Evolutionary conservation across 805 yeast species (phyloP).

Genomic region (Wickerhamiella brachini): DNA sequence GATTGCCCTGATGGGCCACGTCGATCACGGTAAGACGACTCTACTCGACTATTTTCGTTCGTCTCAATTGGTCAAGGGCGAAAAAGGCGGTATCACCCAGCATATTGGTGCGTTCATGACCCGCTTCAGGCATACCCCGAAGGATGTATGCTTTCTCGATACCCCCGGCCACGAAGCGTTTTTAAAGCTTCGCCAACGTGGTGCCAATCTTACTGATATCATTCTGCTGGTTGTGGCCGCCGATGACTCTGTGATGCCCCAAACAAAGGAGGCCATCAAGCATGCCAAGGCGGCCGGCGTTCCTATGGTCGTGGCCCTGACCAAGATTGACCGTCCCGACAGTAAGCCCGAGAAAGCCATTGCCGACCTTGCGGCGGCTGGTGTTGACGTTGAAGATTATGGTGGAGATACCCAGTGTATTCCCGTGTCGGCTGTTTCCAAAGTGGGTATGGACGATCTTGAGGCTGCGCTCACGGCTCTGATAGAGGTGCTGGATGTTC

Average conservation of each 20-base stretch:
- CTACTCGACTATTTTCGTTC: slow-evolving; percentile 76
- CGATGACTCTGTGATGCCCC: slow-evolving; percentile 97
- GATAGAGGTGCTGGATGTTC: slow-evolving; percentile 70
- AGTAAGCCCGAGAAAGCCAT: slow-evolving; percentile 63
- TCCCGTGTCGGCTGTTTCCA: slow-evolving; percentile 77
- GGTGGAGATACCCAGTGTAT: slow-evolving; percentile 94
- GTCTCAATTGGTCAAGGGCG: slow-evolving; percentile 68
- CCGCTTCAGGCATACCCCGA: slow-evolving; percentile 57
- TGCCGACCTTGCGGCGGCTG: slow-evolving; percentile 62
- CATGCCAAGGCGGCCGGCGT: slow-evolving; percentile 77
- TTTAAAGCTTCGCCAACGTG: slow-evolving; percentile 89
- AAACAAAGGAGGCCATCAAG: slow-evolving; percentile 86
- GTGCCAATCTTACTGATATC: slow-evolving; percentile 87
- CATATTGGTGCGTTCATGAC: slow-evolving; percentile 96
- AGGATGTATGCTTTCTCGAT: slow-evolving; percentile 76
- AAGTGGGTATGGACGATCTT: slow-evolving; percentile 74
- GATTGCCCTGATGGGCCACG: slow-evolving; percentile 98
- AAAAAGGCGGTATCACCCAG: slow-evolving; percentile 94
- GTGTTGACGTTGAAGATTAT: slow-evolving; percentile 74
- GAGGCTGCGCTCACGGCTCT: slow-evolving; percentile 81
- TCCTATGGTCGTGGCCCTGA: slow-evolving; percentile 79
- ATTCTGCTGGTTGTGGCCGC: slow-evolving; percentile 90
- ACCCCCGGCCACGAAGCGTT: slow-evolving; percentile 99
- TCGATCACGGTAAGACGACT: slow-evolving; percentile 96
- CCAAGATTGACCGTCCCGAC: slow-evolving; percentile 77